Evolutionary conservation across 768 basidiomycete genomes (phyloP).

Genomic region (Lactifluus hygrophoroides): DNA sequence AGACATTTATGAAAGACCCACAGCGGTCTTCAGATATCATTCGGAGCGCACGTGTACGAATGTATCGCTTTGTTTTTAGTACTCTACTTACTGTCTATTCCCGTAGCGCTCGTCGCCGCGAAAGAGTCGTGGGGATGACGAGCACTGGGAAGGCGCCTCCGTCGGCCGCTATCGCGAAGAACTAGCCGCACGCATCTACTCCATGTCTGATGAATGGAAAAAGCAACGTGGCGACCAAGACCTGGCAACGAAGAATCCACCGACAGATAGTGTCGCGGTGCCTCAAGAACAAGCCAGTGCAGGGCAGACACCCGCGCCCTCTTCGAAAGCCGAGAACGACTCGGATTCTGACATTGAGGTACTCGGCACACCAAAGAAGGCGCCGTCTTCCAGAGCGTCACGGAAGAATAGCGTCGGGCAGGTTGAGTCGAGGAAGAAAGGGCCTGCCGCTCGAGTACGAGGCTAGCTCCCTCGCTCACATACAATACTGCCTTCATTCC

Average conservation of each 20-base stretch:
- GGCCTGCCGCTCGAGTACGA: slow-evolving; percentile 1
- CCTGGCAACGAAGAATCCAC: slow-evolving; percentile 10
- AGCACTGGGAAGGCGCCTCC: slow-evolving; percentile 6
- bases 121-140: not conserved
- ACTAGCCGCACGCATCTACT: slow-evolving; percentile 5
- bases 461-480: not conserved
- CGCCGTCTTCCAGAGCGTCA: not conserved
- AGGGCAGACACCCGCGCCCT: slow-evolving; percentile 6
- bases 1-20: slow-evolving; percentile 65
- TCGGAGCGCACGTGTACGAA: slow-evolving; percentile 25
- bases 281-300: slow-evolving; percentile 6
- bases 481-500: not conserved
- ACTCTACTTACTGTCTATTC: not conserved
- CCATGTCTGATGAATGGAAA: slow-evolving; percentile 19
- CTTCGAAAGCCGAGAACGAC: slow-evolving; percentile 9
- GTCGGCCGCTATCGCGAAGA: slow-evolving; percentile 10
- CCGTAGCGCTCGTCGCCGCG: slow-evolving; percentile 2
- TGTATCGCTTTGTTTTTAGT: too few relatives aligned
- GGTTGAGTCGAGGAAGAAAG: slow-evolving; percentile 1
- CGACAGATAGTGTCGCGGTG: not conserved
- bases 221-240: slow-evolving; percentile 7
- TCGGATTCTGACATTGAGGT: slow-evolving; percentile 19
- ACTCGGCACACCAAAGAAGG: slow-evolving; percentile 6
- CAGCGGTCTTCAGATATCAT: slow-evolving; percentile 42
- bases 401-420: not conserved